Evolutionary conservation across 2,329 filamentous ascomycete genomes (phyloP), one percentile per base, ranked within the genome.

Genomic region (Epichloe aotearoae): DNA sequence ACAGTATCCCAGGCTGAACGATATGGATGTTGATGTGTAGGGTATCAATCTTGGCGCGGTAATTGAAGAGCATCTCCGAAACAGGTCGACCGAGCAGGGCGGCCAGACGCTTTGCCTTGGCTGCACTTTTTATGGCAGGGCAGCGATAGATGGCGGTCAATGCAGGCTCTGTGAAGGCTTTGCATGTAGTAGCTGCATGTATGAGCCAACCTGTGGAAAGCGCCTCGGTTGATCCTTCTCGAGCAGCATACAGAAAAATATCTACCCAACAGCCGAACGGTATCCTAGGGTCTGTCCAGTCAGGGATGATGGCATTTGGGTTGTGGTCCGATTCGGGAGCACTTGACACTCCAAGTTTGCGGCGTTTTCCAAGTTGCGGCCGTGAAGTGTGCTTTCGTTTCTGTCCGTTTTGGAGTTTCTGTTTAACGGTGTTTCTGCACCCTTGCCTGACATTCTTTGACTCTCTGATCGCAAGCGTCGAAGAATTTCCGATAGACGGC

Each of bases 11-110:
- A 26, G 60, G 63, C 69, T 76, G 58, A 64, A 76, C 75, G 5
- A 83, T 78, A 57, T 90, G 76, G 11, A 84, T 80, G 59, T 93
- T 83, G 46, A 94, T 70, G 52, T 80, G 77, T 20, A 95, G 67
- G 7, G 76, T 73, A 60, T 83, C 78, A 47, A 93, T 74, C 68
- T 89, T 94, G 57, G 73, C 73, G 40, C 77, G 73, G 62, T 91
- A 91, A 54, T 86, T 82, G 54, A 78, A 74, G 2, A 64, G 62
- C 1, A 77, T 75, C 2, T 67, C 63, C 4, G 69, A 65, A 14
- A 69, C 70, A 19, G 77, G 71, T 15, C 70, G 66, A n/a, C 76
- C 73, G 8, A 93, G 72, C 37, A 83, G 67, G 26, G 71, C 59
- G 37, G 68, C 64, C 3, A 79, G 66, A n/a, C 66, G 65, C 56